phyloP scores from a whole-genome alignment of 805 yeast species.

The Metschnikowia reukaufii region DNA sequence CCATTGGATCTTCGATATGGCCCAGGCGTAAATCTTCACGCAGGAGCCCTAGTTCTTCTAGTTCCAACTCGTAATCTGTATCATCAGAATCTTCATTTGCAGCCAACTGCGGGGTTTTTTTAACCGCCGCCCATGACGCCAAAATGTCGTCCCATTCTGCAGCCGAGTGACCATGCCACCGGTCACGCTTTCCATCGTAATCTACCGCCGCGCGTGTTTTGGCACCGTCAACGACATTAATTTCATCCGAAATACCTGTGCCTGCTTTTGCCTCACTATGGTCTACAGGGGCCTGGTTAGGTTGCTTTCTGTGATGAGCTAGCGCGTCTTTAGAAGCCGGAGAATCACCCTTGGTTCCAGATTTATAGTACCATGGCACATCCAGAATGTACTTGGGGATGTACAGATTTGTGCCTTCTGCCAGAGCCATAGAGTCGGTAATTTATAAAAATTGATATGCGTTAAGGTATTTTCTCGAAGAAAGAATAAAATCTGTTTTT shows the following conservation, averaged over 20 bases:
- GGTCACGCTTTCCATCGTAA: conserved; percentile 73
- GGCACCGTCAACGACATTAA: conserved; percentile 9
- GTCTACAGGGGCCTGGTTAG: conserved; percentile 34
- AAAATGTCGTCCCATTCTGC: conserved; percentile 58
- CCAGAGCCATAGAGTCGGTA: neutral
- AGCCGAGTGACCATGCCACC: conserved; percentile 78
- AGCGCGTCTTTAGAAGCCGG: conserved; percentile 41
- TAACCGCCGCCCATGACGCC: conserved; percentile 43
- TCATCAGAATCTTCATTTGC: conserved; percentile 27
- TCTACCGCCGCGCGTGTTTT: conserved; percentile 32
- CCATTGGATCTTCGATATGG: conserved; percentile 33
- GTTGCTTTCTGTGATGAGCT: conserved; percentile 56
- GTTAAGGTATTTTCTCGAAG: no score
- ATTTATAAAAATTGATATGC: no score
- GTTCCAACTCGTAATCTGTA: conserved; percentile 42
- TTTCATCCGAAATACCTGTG: conserved; percentile 53
- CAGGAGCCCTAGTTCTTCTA: conserved; percentile 35
- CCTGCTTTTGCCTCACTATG: conserved; percentile 58
- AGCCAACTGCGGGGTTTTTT: conserved; percentile 5
- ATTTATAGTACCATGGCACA: conserved; percentile 41
- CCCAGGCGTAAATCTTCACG: conserved; percentile 26
- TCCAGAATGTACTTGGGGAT: conserved; percentile 41
- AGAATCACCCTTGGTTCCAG: neutral
- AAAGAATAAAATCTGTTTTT: no score
- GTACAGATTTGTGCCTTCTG: conserved; percentile 21